Base-by-base conservation (phyloP, 768 basidiomycete genomes). In the Boletus tomentosulus region DNA sequence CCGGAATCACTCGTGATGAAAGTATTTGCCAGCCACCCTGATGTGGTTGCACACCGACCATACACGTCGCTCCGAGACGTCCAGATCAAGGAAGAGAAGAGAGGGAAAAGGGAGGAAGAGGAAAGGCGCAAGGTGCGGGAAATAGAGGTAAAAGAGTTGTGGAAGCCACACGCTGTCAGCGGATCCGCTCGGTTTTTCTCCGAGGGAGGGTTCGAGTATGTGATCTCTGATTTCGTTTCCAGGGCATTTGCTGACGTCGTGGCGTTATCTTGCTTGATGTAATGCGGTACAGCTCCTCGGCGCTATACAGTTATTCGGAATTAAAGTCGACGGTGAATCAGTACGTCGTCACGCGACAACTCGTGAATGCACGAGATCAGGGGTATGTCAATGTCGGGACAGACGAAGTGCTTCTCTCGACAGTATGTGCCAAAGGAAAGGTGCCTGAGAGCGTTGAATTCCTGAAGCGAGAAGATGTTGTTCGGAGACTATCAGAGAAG, bases 1-100 rank as follows among this genome's bases (percentile, higher is more conserved):
- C 75, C 66, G 48, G 83, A 81, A 22, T 82, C 87, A 24, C 64
- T 85, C 24, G 69, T 83, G 10, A 76, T 75, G 50, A 75, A 74
- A 3, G 82, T 90, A 25, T 82, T 79, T 49, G 65, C 75, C 0
- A 68, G 65, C 0, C 89, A 92, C 63, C 74, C 81, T 0, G 76
- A 78, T 15, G 81, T 93, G 1, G 58, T 63, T 1, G 70, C 67
- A 0, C 87, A 90, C 61, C 61, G 31, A 10, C 55, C 62, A 3
- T 85, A 84, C 63, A 74, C 71, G 9, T 91, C 87, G 1, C 66
- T 92, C 2, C 77, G 78, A n/a, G 84, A 88, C 49, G 66, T 84
- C 6, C 89, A 90, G 56, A 66, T 74, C 5, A 85, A 76, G 65
- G 81, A 77, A 34, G 84, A 83, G 54, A 85, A 81, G 61, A 83